Conservation (phyloP, 345 rosid species). For the Murraya paniculata region DNA sequence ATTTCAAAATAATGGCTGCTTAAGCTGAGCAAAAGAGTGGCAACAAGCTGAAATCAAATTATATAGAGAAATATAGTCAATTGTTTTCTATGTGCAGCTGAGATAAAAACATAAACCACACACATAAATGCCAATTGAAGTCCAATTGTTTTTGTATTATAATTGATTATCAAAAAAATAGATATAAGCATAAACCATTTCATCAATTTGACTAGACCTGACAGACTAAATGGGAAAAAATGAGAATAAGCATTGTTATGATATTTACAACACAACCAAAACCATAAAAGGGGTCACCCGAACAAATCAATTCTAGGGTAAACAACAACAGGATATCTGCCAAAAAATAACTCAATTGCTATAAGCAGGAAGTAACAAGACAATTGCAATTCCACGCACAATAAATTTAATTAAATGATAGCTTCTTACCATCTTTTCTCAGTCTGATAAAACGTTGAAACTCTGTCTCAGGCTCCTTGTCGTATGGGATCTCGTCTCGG, state of each 20-base stretch:
- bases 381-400: neutral
- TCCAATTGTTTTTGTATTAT: neutral
- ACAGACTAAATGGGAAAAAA: neutral
- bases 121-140: neutral
- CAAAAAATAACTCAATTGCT: neutral
- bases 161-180: neutral
- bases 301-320: neutral
- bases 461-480: slow-evolving; percentile 34
- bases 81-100: neutral
- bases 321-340: neutral
- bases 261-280: neutral
- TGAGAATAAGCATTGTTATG: neutral
- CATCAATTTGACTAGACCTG: neutral
- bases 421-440: slow-evolving; percentile 32
- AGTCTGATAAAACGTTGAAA: slow-evolving; percentile 48
- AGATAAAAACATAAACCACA: too few species aligned
- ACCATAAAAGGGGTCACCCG: neutral
- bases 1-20: neutral
- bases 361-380: neutral
- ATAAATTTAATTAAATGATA: neutral
- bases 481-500: slow-evolving; percentile 49
- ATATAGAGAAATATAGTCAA: neutral
- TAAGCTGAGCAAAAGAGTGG: neutral
- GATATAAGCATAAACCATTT: neutral
- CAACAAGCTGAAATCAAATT: neutral